Conservation (phyloP, 108 stramenopile genomes). For the Skeletonema tropicum region DNA sequence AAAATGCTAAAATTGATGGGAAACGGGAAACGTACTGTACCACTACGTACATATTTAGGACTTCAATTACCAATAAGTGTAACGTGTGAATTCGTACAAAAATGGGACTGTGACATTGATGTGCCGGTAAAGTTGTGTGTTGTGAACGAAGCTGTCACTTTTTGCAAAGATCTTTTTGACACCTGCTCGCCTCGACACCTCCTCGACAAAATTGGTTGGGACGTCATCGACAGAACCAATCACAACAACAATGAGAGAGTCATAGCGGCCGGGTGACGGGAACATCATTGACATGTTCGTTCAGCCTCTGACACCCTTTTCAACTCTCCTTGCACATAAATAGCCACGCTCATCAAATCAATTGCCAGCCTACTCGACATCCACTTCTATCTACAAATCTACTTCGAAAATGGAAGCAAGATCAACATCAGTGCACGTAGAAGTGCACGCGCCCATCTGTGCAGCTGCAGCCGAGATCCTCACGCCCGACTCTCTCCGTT, state of each 20-base stretch:
- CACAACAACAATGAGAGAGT: background rate
- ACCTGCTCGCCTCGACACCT: too few relatives aligned
- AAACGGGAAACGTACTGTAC: too few relatives aligned
- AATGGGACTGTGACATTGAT: too few relatives aligned
- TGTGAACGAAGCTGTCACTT: too few relatives aligned
- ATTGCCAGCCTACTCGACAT: background rate
- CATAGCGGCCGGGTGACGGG: background rate
- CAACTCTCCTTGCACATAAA: background rate
- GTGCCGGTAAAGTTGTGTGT: too few relatives aligned
- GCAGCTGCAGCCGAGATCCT: conserved; percentile 76
- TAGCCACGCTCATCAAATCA: background rate
- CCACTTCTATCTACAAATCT: background rate
- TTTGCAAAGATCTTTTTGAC: too few relatives aligned
- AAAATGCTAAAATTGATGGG: too few relatives aligned
- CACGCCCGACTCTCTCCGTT: conserved; percentile 79
- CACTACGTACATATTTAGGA: too few relatives aligned
- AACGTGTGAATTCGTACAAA: too few relatives aligned
- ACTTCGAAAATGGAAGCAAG: conserved; percentile 66
- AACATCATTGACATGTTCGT: background rate
- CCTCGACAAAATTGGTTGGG: background rate
- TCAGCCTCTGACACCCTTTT: background rate
- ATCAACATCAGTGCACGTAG: conserved; percentile 61
- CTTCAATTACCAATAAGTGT: too few relatives aligned
- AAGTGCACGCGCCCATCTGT: conserved; percentile 73
- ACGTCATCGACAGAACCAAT: conserved; percentile 5